Conservation (phyloP, 768 basidiomycete genomes). For the Russula emetica region DNA sequence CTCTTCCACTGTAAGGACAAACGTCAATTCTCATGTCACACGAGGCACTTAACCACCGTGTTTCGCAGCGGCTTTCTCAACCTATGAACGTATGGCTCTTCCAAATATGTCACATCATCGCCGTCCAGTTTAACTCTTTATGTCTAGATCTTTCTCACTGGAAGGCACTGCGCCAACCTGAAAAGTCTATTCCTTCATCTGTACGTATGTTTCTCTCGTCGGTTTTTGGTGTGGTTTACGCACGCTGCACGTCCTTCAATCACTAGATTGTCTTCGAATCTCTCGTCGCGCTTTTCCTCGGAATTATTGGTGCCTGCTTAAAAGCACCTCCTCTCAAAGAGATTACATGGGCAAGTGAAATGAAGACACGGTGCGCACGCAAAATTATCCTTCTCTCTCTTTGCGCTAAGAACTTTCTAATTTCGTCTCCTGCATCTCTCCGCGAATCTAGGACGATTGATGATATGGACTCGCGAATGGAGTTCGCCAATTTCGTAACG, state of each 20-base stretch:
- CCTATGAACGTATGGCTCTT: slow-evolving; percentile 63
- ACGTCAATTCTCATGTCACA: neutral
- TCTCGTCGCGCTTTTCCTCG: slow-evolving; percentile 56
- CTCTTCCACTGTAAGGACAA: slow-evolving; percentile 24
- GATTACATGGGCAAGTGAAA: slow-evolving; percentile 87
- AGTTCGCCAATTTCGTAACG: slow-evolving; percentile 27
- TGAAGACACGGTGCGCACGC: slow-evolving; percentile 64
- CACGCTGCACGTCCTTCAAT: neutral
- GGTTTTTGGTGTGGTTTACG: neutral
- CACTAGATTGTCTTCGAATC: slow-evolving; percentile 64
- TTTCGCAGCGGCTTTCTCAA: slow-evolving; percentile 65
- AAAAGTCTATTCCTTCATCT: slow-evolving; percentile 59
- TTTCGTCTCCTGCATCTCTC: neutral
- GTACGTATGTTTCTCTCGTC: slow-evolving; percentile 38
- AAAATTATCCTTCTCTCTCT: neutral
- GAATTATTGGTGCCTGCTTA: slow-evolving; percentile 68
- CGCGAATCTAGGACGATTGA: slow-evolving; percentile 23
- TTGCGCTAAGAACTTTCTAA: neutral
- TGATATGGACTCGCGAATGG: slow-evolving; percentile 28
- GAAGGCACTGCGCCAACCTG: slow-evolving; percentile 70
- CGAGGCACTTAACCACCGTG: neutral
- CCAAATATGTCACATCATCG: neutral
- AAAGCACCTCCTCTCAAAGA: slow-evolving; percentile 67
- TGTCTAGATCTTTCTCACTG: slow-evolving; percentile 64
- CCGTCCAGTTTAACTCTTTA: slow-evolving; percentile 7